A percentile compares a stretch with the other conserved stretches of the same genome.
Conservation (phyloP, 176 grass and related monocot genomes). For the Coix lacrymajobi region DNA sequence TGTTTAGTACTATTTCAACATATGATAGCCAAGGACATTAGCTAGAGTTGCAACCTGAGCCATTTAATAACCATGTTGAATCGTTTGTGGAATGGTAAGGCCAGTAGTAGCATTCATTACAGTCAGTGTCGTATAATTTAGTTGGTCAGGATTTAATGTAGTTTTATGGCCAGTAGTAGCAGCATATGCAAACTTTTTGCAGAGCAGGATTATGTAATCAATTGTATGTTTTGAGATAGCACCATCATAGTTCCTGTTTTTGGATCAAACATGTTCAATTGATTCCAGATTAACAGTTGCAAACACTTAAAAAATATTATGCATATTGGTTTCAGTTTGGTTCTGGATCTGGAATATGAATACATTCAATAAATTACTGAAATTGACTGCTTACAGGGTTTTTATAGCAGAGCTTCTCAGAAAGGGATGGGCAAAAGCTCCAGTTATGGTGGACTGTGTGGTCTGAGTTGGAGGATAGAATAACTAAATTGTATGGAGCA, state of each 20-base stretch:
- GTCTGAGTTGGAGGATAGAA: constrained; percentile 47
- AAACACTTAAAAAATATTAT: not conserved
- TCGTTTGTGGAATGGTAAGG: not conserved
- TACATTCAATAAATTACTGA: constrained; percentile 21
- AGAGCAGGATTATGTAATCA: not conserved
- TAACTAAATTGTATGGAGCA: constrained; percentile 53
- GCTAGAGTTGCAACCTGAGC: not conserved
- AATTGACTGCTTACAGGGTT: constrained; percentile 42
- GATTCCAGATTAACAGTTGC: not conserved
- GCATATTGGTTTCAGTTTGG: not conserved
- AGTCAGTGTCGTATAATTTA: not conserved
- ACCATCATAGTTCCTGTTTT: constrained; percentile 11
- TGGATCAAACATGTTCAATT: not conserved
- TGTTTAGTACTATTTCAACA: not conserved
- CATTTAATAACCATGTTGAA: not conserved
- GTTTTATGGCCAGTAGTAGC: not conserved
- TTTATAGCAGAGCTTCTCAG: constrained; percentile 54
- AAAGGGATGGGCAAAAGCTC: constrained; percentile 42
- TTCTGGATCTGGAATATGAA: not conserved
- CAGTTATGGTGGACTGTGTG: constrained; percentile 46
- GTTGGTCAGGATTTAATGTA: not conserved
- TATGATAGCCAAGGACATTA: not conserved
- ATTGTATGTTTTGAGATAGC: not conserved
- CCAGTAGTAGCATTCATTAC: constrained; percentile 7
- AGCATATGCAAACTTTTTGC: constrained; percentile 5